Percentiles rank a stretch among this genome's conserved stretches.
phyloP scores from a whole-genome alignment of 495 filamentous ascomycete genomes.

The Glutinoglossum americanum region DNA sequence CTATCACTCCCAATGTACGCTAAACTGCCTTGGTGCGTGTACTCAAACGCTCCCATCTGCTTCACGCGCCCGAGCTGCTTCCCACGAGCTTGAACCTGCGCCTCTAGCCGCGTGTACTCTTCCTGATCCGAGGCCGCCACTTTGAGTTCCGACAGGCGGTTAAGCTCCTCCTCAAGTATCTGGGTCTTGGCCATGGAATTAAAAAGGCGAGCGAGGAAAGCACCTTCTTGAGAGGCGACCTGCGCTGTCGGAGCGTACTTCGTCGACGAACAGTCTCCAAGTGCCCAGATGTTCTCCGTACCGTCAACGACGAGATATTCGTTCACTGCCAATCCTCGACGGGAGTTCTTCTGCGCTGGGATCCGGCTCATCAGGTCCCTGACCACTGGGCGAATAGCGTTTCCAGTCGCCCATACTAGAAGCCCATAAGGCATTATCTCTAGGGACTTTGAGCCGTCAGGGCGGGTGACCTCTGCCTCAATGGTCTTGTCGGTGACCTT shows the following conservation, averaged over 20 bases:
- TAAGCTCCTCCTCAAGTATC: slow-evolving; percentile 48
- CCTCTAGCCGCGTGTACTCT: slow-evolving; percentile 30
- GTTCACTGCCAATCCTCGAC: slow-evolving; percentile 86
- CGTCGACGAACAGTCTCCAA: slow-evolving; percentile 76
- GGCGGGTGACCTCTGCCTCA: slow-evolving; percentile 65
- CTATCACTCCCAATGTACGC: slow-evolving; percentile 97
- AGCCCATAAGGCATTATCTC: slow-evolving; percentile 84
- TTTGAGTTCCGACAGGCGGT: slow-evolving; percentile 37
- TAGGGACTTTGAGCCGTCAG: slow-evolving; percentile 65
- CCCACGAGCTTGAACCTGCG: slow-evolving; percentile 64
- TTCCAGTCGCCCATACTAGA: slow-evolving; percentile 96
- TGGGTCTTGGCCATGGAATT: slow-evolving; percentile 95
- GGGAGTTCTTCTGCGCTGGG: slow-evolving; percentile 83
- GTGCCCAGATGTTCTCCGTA: slow-evolving; percentile 85
- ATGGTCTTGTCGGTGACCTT: slow-evolving; percentile 88
- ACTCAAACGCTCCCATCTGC: slow-evolving; percentile 90
- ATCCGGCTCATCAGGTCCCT: slow-evolving; percentile 81
- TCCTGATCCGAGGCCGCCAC: slow-evolving; percentile 36
- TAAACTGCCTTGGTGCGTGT: slow-evolving; percentile 87
- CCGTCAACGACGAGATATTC: slow-evolving; percentile 98
- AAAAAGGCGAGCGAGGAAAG: slow-evolving; percentile 85
- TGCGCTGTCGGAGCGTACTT: slow-evolving; percentile 97
- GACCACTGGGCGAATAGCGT: slow-evolving; percentile 72
- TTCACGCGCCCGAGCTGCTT: slow-evolving; percentile 72
- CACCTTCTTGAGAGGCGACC: slow-evolving; percentile 88